Evolutionary conservation across 2,329 filamentous ascomycete species (phyloP).

Genomic region (Huntiella abstrusa): DNA sequence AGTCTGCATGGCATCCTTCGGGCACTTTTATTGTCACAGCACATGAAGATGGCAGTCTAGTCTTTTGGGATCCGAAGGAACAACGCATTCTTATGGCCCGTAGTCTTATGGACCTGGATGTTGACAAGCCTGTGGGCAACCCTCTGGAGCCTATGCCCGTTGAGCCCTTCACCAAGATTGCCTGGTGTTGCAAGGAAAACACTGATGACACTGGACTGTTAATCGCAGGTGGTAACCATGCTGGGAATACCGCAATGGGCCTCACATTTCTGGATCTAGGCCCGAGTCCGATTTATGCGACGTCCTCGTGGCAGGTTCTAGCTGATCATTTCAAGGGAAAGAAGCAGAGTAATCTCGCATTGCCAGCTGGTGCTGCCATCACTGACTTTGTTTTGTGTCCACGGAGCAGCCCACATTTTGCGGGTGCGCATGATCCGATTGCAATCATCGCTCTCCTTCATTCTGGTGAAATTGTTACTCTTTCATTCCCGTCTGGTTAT

Average conservation of each 20-base stretch:
- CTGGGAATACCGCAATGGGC: constrained; percentile 50
- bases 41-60: constrained; percentile 78
- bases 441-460: constrained; percentile 62
- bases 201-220: constrained; percentile 83
- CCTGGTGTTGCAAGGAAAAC: constrained; percentile 89
- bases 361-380: constrained; percentile 59
- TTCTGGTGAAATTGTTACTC: constrained; percentile 73
- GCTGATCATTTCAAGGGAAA: constrained; percentile 65
- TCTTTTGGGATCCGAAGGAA: constrained; percentile 88
- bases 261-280: constrained; percentile 83
- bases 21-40: constrained; percentile 76
- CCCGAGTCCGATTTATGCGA: constrained; percentile 73
- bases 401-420: constrained; percentile 65
- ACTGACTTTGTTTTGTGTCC: constrained; percentile 71
- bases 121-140: constrained; percentile 45
- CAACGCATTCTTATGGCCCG: constrained; percentile 67
- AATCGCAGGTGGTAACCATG: constrained; percentile 60
- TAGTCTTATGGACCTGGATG: constrained; percentile 53
- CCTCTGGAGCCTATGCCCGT: constrained; percentile 39
- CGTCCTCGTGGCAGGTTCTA: constrained; percentile 73
- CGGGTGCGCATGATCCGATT: constrained; percentile 75
- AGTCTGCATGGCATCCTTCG: constrained; percentile 86
- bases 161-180: constrained; percentile 58
- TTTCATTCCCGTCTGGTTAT: constrained; percentile 84
- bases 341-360: constrained; percentile 49